Percentiles rank a stretch among this genome's conserved stretches.
phyloP scores from a whole-genome alignment of 306 rosid genomes.

The Malus sylvestris region DNA sequence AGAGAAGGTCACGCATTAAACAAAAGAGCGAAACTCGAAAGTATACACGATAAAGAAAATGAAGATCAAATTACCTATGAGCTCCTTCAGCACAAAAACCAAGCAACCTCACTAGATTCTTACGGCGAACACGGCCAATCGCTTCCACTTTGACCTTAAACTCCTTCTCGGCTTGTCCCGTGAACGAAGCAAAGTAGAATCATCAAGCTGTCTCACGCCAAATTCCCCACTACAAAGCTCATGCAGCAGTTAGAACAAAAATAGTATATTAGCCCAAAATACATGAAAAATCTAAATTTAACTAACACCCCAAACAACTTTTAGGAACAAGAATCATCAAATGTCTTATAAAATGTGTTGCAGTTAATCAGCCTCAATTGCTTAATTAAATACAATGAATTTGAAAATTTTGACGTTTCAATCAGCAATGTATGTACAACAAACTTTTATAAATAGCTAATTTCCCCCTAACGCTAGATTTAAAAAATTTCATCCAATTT shows the following conservation, averaged over 20 bases:
- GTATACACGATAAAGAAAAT: not conserved
- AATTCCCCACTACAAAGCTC: not conserved
- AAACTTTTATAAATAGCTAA: too few species aligned
- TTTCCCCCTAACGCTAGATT: too few species aligned
- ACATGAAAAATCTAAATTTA: too few species aligned
- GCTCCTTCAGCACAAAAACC: constrained; percentile 66
- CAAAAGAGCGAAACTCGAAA: not conserved
- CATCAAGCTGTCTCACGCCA: not conserved
- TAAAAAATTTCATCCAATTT: too few species aligned
- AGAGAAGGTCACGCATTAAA: not conserved
- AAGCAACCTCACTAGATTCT: constrained; percentile 54
- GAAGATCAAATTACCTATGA: constrained; percentile 32
- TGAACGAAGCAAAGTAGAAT: constrained; percentile 3
- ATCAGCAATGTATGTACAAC: not conserved
- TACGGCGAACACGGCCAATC: constrained; percentile 56
- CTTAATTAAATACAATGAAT: not conserved
- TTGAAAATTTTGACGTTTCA: not conserved
- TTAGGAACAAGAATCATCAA: too few species aligned
- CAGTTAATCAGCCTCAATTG: not conserved
- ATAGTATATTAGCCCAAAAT: too few species aligned
- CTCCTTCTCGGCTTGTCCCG: constrained; percentile 66
- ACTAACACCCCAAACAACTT: too few species aligned
- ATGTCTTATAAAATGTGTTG: not conserved
- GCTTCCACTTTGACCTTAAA: constrained; percentile 63
- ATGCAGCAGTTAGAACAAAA: not conserved